Evolutionary conservation across 1,284 basidiomycete species (phyloP).

Genomic region (Ceratobasidium papillatum): DNA sequence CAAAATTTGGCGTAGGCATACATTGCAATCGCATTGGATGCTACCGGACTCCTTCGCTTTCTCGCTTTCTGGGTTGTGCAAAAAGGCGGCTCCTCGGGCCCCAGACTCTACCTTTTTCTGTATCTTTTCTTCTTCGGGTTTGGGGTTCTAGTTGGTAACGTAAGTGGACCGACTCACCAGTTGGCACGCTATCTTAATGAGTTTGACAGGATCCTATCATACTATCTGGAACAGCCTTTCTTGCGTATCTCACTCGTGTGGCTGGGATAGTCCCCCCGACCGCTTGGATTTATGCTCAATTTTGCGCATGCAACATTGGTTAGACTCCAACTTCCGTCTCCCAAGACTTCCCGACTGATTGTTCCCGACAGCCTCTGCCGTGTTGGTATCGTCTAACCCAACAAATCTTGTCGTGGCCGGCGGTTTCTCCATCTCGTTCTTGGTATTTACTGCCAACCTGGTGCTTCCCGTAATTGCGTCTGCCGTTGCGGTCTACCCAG

Average conservation of each 20-base stretch:
- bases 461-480: conserved; percentile 45
- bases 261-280: conserved; percentile 67
- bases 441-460: conserved; percentile 44
- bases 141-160: conserved; percentile 87
- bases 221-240: conserved; percentile 84
- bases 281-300: conserved; percentile 74
- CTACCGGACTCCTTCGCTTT: conserved; percentile 86
- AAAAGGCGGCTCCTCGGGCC: conserved; percentile 75
- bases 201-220: conserved; percentile 77
- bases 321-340: conserved; percentile 62
- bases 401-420: conserved; percentile 59
- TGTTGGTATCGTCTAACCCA: conserved; percentile 57
- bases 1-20: conserved; percentile 67
- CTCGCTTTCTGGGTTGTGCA: conserved; percentile 89
- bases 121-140: conserved; percentile 82
- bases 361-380: conserved; percentile 50
- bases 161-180: conserved; percentile 47
- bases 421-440: conserved; percentile 54
- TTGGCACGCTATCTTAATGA: not conserved
- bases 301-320: conserved; percentile 84
- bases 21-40: conserved; percentile 91
- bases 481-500: conserved; percentile 40
- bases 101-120: conserved; percentile 77
- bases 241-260: conserved; percentile 85
- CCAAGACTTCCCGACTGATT: conserved; percentile 46